phyloP scores from a whole-genome alignment of 257 asterid genomes.

The Solanum ossicruentum region DNA sequence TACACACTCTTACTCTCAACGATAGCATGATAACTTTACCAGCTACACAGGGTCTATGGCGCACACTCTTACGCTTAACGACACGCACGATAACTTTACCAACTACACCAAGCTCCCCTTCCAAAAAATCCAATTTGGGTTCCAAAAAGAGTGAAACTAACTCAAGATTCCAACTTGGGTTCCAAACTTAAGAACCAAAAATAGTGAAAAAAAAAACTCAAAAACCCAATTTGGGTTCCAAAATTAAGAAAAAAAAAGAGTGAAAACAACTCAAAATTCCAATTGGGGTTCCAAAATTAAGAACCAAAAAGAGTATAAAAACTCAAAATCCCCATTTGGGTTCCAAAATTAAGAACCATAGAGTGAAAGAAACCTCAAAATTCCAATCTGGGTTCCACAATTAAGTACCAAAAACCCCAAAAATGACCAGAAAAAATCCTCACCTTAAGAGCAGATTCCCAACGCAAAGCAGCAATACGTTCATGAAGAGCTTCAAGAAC shows the following conservation, averaged over 20 bases:
- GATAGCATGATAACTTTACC: no score
- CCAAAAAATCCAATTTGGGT: neutral
- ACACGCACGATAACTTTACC: no score
- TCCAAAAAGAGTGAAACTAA: neutral
- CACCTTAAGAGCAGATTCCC: conserved; percentile 97
- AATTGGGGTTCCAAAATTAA: neutral
- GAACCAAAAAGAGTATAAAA: neutral
- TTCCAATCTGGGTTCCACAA: neutral
- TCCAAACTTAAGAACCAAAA: neutral
- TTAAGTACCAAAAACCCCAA: neutral
- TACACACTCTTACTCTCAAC: no score
- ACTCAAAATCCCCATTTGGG: neutral
- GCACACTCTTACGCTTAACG: no score
- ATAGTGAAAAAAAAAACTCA: neutral
- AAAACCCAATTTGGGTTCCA: neutral
- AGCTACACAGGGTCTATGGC: no score
- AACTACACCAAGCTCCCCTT: no score
- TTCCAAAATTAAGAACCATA: neutral
- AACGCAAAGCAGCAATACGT: conserved; percentile 81
- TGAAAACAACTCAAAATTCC: neutral
- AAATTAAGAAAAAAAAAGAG: neutral
- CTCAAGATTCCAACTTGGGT: neutral
- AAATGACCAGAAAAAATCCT: neutral
- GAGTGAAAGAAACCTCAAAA: neutral
- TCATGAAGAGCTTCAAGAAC: conserved; percentile 92